Percentiles rank a stretch among this genome's conserved stretches.
These are phyloP conservation scores for Puccinia horiana DNA, from an alignment of 1,284 basidiomycete species.

Conservation along the genomic window DNA sequence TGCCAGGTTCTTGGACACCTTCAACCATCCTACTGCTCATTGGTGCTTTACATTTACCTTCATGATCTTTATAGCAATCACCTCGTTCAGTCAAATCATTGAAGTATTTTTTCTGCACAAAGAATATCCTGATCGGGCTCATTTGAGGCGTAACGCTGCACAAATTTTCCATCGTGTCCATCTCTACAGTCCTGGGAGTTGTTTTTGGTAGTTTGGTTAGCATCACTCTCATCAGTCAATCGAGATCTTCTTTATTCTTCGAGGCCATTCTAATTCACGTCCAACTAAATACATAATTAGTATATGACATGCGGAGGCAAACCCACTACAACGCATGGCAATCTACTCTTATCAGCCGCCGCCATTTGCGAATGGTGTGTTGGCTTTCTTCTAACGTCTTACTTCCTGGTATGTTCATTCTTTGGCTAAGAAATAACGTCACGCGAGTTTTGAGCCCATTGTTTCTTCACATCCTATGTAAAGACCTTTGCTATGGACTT, in stretches of 20 bases:
- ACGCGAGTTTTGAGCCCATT: background rate
- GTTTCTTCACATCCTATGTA: background rate
- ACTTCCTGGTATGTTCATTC: conserved; percentile 32
- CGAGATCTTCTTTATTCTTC: background rate
- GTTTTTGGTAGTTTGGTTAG: conserved; percentile 39
- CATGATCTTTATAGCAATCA: conserved; percentile 29
- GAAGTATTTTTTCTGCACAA: conserved; percentile 37
- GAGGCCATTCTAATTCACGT: background rate
- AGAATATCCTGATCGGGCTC: conserved; percentile 29
- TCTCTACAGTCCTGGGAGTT: conserved; percentile 9
- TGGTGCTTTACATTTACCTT: conserved; percentile 38
- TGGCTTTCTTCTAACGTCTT: conserved; percentile 14
- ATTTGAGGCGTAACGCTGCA: conserved; percentile 31
- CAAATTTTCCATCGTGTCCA: conserved; percentile 14
- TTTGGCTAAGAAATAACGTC: background rate
- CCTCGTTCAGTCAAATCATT: conserved; percentile 28
- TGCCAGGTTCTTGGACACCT: conserved; percentile 30
- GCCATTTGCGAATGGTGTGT: conserved; percentile 41
- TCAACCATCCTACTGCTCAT: conserved; percentile 34
- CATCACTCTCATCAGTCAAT: background rate
- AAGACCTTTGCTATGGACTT: conserved; percentile 43
- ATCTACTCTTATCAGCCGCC: conserved; percentile 19
- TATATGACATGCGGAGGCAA: conserved; percentile 34
- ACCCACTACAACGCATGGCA: conserved; percentile 14
- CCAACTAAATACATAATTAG: background rate